Evolutionary conservation across 345 rosid species (phyloP).

Genomic region (Rhodamnia rubescens): DNA sequence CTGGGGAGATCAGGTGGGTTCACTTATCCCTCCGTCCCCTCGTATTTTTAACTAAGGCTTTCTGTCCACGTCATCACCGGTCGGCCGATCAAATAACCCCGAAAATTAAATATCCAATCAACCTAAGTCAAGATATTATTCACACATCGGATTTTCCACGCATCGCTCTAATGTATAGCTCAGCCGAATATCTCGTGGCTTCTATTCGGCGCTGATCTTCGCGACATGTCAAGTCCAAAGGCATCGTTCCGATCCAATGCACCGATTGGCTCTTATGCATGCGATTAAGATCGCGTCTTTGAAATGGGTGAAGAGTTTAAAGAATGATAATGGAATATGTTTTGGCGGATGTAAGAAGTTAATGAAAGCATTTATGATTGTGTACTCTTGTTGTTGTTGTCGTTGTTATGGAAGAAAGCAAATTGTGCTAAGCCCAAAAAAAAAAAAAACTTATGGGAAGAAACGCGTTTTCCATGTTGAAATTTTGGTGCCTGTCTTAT

Average conservation of each 20-base stretch:
- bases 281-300: neutral
- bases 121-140: too few relatives aligned
- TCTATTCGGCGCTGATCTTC: too few relatives aligned
- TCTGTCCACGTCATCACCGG: neutral
- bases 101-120: too few relatives aligned
- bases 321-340: too few relatives aligned
- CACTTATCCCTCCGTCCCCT: neutral
- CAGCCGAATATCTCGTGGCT: too few relatives aligned
- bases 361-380: neutral
- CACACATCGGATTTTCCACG: too few relatives aligned
- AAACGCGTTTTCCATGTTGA: neutral
- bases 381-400: neutral
- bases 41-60: neutral
- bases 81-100: too few relatives aligned
- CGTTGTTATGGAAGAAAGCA: neutral
- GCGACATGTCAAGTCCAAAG: too few relatives aligned
- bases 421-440: neutral
- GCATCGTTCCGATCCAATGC: too few relatives aligned
- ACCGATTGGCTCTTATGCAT: too few relatives aligned
- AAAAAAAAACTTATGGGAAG: neutral
- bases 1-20: neutral
- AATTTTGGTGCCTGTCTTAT: neutral
- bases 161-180: too few relatives aligned
- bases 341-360: neutral
- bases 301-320: neutral